phyloP scores from a whole-genome alignment of 2,329 filamentous ascomycete genomes.

The Cordyceps cicadae region DNA sequence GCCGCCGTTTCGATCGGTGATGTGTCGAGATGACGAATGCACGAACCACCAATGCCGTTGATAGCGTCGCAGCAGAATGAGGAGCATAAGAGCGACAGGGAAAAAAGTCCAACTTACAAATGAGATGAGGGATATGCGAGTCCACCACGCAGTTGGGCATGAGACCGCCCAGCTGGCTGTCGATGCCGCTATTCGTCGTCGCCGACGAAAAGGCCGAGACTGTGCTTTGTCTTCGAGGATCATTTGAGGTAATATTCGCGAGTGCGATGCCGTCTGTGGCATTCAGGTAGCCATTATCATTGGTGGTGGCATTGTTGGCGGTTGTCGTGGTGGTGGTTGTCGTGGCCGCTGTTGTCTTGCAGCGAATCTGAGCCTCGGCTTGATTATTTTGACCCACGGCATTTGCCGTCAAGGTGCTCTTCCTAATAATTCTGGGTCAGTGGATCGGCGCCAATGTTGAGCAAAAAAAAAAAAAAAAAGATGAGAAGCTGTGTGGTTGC shows the following conservation, averaged over 20 bases:
- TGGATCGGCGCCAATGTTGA: slow-evolving; percentile 2
- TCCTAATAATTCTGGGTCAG: slow-evolving; percentile 27
- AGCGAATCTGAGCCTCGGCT: slow-evolving; percentile 38
- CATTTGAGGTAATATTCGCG: slow-evolving; percentile 22
- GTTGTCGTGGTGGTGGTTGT: slow-evolving; percentile 17
- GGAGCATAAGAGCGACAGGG: not conserved
- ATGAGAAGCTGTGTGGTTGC: not conserved
- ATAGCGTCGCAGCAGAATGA: not conserved
- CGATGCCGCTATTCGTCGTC: slow-evolving; percentile 18
- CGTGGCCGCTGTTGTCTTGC: slow-evolving; percentile 28
- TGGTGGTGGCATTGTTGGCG: not conserved
- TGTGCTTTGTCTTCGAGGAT: slow-evolving; percentile 30
- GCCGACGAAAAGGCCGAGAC: slow-evolving; percentile 17
- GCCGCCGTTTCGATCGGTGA: not conserved
- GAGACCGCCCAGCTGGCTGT: slow-evolving; percentile 20
- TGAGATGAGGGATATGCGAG: slow-evolving; percentile 38
- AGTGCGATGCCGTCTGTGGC: not conserved
- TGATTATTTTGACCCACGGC: slow-evolving; percentile 26
- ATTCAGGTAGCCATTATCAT: slow-evolving; percentile 3
- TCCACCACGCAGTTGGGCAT: slow-evolving; percentile 25
- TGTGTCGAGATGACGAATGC: not conserved
- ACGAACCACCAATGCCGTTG: not conserved
- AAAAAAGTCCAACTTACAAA: not conserved
- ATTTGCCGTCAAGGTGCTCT: slow-evolving; percentile 34
- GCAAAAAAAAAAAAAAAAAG: not conserved